A percentile compares a stretch with the other conserved stretches of the same genome.
These are phyloP conservation scores for Malassezia yamatoensis DNA, from an alignment of 1,284 basidiomycete genomes.

Conservation along the genomic window DNA sequence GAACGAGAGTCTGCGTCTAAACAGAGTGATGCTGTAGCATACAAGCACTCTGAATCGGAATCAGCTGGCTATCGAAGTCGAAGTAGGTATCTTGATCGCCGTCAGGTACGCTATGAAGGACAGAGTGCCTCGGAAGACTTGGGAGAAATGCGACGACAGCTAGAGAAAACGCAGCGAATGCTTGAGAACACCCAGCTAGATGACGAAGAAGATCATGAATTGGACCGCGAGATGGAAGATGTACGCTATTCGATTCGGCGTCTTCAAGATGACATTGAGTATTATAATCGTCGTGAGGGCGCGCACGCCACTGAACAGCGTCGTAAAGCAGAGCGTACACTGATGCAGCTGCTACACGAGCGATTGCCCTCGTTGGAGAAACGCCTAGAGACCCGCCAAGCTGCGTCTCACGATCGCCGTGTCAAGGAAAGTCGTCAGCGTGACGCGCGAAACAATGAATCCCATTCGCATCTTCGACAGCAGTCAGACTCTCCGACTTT, in stretches of 20 bases:
- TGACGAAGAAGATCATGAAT: constrained; percentile 60
- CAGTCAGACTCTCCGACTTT: not conserved
- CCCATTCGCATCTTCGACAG: constrained; percentile 35
- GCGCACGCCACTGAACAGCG: constrained; percentile 65
- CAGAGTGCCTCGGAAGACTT: constrained; percentile 61
- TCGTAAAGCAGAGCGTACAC: constrained; percentile 75
- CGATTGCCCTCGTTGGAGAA: constrained; percentile 81
- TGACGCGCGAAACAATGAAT: constrained; percentile 73
- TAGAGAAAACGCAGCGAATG: constrained; percentile 70
- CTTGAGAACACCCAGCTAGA: constrained; percentile 68
- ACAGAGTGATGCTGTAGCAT: constrained; percentile 80
- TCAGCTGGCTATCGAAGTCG: constrained; percentile 67
- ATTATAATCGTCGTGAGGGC: constrained; percentile 67
- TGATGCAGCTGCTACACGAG: constrained; percentile 78
- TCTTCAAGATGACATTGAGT: constrained; percentile 86
- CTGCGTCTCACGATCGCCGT: constrained; percentile 59
- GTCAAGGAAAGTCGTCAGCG: constrained; percentile 57
- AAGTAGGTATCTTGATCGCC: constrained; percentile 76
- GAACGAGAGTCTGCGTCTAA: constrained; percentile 49
- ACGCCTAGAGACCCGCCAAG: constrained; percentile 69
- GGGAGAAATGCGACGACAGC: constrained; percentile 72
- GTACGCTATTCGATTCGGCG: constrained; percentile 74
- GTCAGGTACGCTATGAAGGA: constrained; percentile 66
- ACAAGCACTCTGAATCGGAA: constrained; percentile 65
- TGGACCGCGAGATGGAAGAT: constrained; percentile 81